These are phyloP conservation scores for Mortierella polycephala DNA, from an alignment of 371 early-diverging fungal species.

Conservation along the genomic window DNA sequence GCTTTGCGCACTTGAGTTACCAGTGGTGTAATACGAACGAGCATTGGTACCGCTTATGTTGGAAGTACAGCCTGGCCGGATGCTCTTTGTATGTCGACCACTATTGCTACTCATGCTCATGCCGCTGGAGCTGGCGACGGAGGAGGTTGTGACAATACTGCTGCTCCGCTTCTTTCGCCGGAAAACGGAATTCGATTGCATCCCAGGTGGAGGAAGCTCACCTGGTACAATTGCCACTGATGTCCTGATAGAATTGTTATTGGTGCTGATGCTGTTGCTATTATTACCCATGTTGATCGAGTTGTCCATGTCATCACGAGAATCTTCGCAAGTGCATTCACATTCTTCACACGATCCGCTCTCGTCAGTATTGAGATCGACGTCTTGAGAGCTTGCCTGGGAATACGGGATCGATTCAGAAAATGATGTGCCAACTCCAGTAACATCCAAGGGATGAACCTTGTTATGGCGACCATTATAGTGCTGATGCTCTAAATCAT, in stretches of 20 bases:
- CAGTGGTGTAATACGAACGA: not conserved
- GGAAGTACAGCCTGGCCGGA: slow-evolving; percentile 10
- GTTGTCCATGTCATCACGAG: not conserved
- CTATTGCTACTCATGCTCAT: not conserved
- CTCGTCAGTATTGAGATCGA: slow-evolving; percentile 20
- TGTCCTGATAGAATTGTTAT: not conserved
- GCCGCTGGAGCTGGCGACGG: slow-evolving; percentile 5
- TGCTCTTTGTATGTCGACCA: slow-evolving; percentile 8
- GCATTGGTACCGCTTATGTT: slow-evolving; percentile 12
- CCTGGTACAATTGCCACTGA: not conserved
- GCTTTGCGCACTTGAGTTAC: not conserved
- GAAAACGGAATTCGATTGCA: slow-evolving; percentile 8
- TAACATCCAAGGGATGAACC: slow-evolving; percentile 8
- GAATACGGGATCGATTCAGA: not conserved
- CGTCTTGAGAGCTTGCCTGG: slow-evolving; percentile 1
- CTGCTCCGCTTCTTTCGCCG: slow-evolving; percentile 33
- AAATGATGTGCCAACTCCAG: not conserved
- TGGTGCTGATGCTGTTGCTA: slow-evolving; percentile 1
- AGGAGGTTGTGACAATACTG: slow-evolving; percentile 23
- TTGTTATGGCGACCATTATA: slow-evolving; percentile 6
- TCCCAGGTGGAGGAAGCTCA: slow-evolving; percentile 5
- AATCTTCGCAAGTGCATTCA: slow-evolving; percentile 26
- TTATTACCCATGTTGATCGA: not conserved
- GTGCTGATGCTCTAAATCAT: not conserved
- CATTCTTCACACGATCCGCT: slow-evolving; percentile 30